Evolutionary conservation across 148 eudicot genomes (phyloP), one percentile per base, ranked within the genome.

Genomic region (Hydrangea macrophylla): DNA sequence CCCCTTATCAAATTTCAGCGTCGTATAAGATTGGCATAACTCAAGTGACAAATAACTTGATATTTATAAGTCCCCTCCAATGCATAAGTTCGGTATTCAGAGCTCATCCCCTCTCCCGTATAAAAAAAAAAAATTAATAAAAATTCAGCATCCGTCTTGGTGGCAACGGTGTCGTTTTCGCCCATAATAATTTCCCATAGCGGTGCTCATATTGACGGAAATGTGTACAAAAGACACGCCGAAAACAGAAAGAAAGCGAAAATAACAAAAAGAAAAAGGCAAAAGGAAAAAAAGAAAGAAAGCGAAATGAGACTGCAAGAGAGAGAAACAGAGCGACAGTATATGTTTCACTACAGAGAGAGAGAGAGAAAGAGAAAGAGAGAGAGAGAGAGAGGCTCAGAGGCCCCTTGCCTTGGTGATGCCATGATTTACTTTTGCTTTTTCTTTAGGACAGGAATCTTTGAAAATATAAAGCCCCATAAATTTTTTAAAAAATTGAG

Each of bases 371-470:
- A 20, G 12, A n/a, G n/a, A n/a, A n/a, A 64, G 53, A 66, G 65
- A 67, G 76, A 73, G 54, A 64, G 65, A 11, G 33, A 62, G 32
- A 62, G 1, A 20, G 12, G n/a, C n/a, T n/a, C n/a, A n/a, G n/a
- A n/a, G n/a, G n/a, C n/a, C n/a, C n/a, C n/a, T n/a, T n/a, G n/a
- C 0, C 20, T 50, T 45, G 12, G 58, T 22, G 58, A 73, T 45
- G 70, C 68, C 75, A 68, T 78, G 74, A 36, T 60, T 68, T 42
- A 62, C 75, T 80, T 76, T 75, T 65, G 57, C 70, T 70, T 73
- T 80, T 65, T 58, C 18, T 70, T 63, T 65, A 75, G n/a, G 75
- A 80, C 77, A 72, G 80, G 84, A 80, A 80, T 76, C 84, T 80
- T 79, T 80, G 70, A 67, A 78, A 80, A 72, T 72, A 35, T 1